phyloP scores from a whole-genome alignment of 768 basidiomycete genomes.

The Dendrothele bispora region DNA sequence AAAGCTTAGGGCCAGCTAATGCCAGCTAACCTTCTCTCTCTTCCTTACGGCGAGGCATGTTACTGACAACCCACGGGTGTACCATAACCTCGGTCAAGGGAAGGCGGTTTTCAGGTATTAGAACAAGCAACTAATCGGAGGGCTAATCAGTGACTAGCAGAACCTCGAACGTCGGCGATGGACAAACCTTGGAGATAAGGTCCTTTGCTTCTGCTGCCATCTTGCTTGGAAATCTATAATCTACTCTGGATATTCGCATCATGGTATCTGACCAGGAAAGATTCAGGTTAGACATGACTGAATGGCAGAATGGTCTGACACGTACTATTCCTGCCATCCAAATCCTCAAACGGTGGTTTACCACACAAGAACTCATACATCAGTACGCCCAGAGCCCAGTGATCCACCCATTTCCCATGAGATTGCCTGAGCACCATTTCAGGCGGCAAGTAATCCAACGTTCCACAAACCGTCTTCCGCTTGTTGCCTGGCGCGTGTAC shows the following conservation, averaged over 20 bases:
- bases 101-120: background rate
- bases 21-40: too few relatives aligned
- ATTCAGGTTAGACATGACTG: background rate
- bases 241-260: conserved; percentile 61
- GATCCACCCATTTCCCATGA: conserved; percentile 20
- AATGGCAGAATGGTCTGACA: background rate
- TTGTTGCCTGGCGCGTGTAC: conserved; percentile 93
- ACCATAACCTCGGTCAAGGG: background rate
- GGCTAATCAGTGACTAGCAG: too few relatives aligned
- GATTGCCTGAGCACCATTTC: conserved; percentile 73
- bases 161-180: too few relatives aligned
- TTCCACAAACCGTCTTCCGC: conserved; percentile 90
- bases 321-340: conserved; percentile 52
- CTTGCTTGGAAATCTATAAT: conserved; percentile 44
- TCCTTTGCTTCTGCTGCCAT: conserved; percentile 45
- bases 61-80: conserved; percentile 1
- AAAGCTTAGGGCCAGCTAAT: too few relatives aligned
- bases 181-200: conserved; percentile 41
- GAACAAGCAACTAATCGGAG: too few relatives aligned
- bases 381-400: background rate
- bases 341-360: conserved; percentile 72
- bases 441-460: conserved; percentile 94
- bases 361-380: conserved; percentile 63
- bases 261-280: conserved; percentile 53
- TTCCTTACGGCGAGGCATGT: too few relatives aligned